These are phyloP conservation scores for Oryza glaberrima DNA, from an alignment of 176 grass and related monocot species.

Conservation along the genomic window DNA sequence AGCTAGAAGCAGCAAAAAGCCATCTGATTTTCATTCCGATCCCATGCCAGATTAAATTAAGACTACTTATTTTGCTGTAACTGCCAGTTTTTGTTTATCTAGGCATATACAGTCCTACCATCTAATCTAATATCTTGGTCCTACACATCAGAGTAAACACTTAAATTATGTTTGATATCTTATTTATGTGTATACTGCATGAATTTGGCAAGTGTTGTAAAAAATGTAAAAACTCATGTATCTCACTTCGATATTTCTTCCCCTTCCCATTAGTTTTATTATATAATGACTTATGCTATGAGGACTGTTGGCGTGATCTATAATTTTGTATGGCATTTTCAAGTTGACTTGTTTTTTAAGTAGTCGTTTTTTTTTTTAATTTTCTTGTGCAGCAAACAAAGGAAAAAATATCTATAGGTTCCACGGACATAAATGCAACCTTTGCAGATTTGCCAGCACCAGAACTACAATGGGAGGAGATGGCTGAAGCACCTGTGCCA, in stretches of 20 bases:
- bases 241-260: not conserved
- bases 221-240: not conserved
- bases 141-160: not conserved
- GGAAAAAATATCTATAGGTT: constrained; percentile 46
- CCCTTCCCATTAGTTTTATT: not conserved
- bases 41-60: not conserved
- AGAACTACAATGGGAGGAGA: constrained; percentile 82
- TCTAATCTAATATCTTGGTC: not conserved
- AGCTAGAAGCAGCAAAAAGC: not conserved
- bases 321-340: constrained; percentile 26
- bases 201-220: not conserved
- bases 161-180: not conserved
- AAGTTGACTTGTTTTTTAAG: constrained; percentile 1
- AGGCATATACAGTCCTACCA: not conserved
- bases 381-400: constrained; percentile 53
- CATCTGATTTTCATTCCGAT: not conserved
- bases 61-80: not conserved
- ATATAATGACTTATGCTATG: not conserved
- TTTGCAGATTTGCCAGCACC: constrained; percentile 84
- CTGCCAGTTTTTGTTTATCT: not conserved
- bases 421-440: constrained; percentile 73
- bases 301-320: not conserved
- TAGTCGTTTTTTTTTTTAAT: constrained; percentile 22
- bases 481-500: constrained; percentile 81
- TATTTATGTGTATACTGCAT: not conserved